Conservation (phyloP, 495 filamentous ascomycete genomes). For the Staphylotrichum tortipilum region DNA sequence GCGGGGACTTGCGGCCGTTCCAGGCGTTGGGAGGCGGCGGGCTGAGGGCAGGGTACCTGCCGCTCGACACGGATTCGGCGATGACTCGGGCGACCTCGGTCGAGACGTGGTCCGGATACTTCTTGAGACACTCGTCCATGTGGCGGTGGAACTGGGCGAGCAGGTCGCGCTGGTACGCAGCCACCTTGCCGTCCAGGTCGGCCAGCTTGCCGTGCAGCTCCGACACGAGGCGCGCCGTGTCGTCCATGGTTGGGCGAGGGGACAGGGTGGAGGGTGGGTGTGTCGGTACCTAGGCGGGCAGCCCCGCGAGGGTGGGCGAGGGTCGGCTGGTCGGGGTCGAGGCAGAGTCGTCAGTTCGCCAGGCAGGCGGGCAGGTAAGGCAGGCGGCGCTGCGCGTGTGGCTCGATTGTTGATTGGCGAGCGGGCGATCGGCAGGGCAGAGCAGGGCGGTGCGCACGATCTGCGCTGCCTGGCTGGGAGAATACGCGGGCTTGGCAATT, state of each 20-base stretch:
- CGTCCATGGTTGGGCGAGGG: slow-evolving; percentile 41
- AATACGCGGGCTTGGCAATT: background rate
- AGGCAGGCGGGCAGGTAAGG: too few species aligned
- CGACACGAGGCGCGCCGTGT: slow-evolving; percentile 37
- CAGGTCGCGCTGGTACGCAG: slow-evolving; percentile 42
- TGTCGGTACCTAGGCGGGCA: slow-evolving; percentile 3
- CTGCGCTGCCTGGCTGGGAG: background rate
- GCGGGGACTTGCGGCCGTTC: slow-evolving; percentile 32
- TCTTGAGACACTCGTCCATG: slow-evolving; percentile 36
- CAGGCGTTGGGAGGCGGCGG: slow-evolving; percentile 19
- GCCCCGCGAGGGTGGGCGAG: background rate
- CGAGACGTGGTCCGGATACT: slow-evolving; percentile 38
- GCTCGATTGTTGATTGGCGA: slow-evolving; percentile 13
- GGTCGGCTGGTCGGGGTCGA: too few species aligned
- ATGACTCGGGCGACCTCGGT: slow-evolving; percentile 35
- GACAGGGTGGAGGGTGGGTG: slow-evolving; percentile 6
- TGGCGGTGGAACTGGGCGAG: slow-evolving; percentile 40
- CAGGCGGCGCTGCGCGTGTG: too few species aligned
- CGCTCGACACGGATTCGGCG: slow-evolving; percentile 30
- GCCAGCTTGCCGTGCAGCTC: slow-evolving; percentile 43
- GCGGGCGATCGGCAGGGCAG: slow-evolving; percentile 9
- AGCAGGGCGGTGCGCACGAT: slow-evolving; percentile 8
- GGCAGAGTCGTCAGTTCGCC: too few species aligned
- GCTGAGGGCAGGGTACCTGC: slow-evolving; percentile 31
- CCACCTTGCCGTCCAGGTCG: slow-evolving; percentile 43